phyloP scores from a whole-genome alignment of 495 filamentous ascomycete species.

The Podospora pseudopauciseta region DNA sequence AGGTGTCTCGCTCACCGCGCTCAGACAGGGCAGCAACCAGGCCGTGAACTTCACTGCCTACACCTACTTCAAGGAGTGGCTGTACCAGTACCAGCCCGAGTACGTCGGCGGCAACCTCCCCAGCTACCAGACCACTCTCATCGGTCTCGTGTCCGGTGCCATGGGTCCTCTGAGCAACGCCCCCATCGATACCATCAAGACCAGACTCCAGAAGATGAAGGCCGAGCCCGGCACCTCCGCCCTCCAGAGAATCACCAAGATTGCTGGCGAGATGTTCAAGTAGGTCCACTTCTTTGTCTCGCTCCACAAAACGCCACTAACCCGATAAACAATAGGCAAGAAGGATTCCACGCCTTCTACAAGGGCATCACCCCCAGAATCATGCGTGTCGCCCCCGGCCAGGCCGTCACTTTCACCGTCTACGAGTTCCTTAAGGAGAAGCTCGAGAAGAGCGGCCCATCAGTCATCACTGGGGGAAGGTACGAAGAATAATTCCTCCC shows the following conservation, averaged over 20 bases:
- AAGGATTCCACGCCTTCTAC: slow-evolving; percentile 92
- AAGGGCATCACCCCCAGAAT: slow-evolving; percentile 97
- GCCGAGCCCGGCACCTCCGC: slow-evolving; percentile 77
- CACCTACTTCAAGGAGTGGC: slow-evolving; percentile 78
- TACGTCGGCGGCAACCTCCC: slow-evolving; percentile 60
- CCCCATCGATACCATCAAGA: slow-evolving; percentile 99
- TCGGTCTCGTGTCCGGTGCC: slow-evolving; percentile 87
- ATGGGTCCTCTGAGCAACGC: slow-evolving; percentile 96
- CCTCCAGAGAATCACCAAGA: slow-evolving; percentile 67
- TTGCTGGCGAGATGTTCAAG: slow-evolving; percentile 92
- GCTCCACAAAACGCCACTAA: not conserved
- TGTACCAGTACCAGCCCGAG: slow-evolving; percentile 67
- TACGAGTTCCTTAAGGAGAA: slow-evolving; percentile 87
- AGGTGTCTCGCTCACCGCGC: slow-evolving; percentile 86
- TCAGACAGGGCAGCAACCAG: slow-evolving; percentile 95
- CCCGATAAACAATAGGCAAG: slow-evolving; percentile 50
- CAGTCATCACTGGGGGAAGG: slow-evolving; percentile 59
- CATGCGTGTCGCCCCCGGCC: slow-evolving; percentile 95
- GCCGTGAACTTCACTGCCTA: slow-evolving; percentile 99
- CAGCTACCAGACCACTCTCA: slow-evolving; percentile 82
- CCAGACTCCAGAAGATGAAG: slow-evolving; percentile 84
- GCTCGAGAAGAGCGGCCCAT: slow-evolving; percentile 68
- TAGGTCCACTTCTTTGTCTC: slow-evolving; percentile 30
- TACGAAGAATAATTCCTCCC: slow-evolving; percentile 63
- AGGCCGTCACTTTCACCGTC: slow-evolving; percentile 97